These are phyloP conservation scores for Nannizziopsis arthrosporioides DNA, from an alignment of 2,329 filamentous ascomycete species.

Conservation along the genomic window DNA sequence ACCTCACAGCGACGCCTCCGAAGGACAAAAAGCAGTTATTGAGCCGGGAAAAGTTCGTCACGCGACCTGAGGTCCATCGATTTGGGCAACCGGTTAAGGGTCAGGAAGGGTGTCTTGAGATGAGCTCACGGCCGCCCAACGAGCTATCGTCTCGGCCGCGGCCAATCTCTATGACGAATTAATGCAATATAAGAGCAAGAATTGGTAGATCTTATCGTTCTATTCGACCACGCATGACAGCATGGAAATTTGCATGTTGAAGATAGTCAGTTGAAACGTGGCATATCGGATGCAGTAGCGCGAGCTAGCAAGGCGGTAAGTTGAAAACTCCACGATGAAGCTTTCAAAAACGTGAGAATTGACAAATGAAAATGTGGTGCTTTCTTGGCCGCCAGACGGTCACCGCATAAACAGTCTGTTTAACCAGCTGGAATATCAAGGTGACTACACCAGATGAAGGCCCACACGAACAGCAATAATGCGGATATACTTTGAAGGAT, in stretches of 20 bases:
- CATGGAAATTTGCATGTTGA: not conserved
- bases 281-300: not conserved
- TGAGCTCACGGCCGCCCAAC: not conserved
- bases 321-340: not conserved
- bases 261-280: constrained; percentile 5
- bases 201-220: not conserved
- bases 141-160: not conserved
- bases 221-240: constrained; percentile 1
- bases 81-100: not conserved
- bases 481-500: no score
- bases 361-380: no score
- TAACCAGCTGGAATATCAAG: no score
- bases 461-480: no score
- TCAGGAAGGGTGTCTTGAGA: not conserved
- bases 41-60: not conserved
- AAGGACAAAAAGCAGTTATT: not conserved
- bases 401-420: no score
- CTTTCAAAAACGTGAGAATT: not conserved
- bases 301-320: no score
- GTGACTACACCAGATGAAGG: no score
- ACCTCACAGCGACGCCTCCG: not conserved
- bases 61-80: not conserved
- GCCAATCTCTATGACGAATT: not conserved
- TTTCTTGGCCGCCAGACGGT: no score
- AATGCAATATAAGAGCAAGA: not conserved